Base-by-base conservation (phyloP, 2,329 filamentous ascomycete species). In the Cytospora paraplurivora region DNA sequence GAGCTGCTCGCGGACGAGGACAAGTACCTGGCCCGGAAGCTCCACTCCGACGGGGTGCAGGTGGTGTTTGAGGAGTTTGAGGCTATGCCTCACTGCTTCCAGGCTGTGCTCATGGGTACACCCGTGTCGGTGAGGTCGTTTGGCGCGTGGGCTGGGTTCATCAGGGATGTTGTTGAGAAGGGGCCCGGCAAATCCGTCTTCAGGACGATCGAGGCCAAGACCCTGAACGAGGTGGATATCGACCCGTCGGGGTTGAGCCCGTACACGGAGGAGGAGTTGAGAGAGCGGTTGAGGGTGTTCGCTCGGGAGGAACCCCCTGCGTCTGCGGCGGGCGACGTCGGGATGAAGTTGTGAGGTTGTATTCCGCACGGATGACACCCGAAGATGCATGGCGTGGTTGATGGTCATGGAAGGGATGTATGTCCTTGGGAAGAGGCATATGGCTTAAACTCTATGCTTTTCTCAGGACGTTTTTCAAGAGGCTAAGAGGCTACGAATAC, bases 41-140 rank as follows among this genome's bases (percentile, higher is more conserved):
- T 90, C 12, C 78, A 78, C 17, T 67, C 70, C 8, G 84, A 89
- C 53, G 86, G 84, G 6, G 88, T 88, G 0, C 71, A 70, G 0
- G 84, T 93, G 0, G 79, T 85, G 4, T 89, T 87, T 70, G 85
- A 91, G 72, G 85, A 92, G 75, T 95, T 87, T 72, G 88, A 93
- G 73, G 88, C 86, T 3, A 94, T 94, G 91, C 90, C 91, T 60
- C 91, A 93, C 75, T 86, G 85, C 68, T 94, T 92, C 71, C 85
- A 82, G 0, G 70, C 86, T 67, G 67, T 91, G 1, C 75, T 91
- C 62, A 74, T 79, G 1, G 74, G 76, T 5, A 72, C 81, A 2
- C 71, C 78, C 1, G 79, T 76, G 35, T 76, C 82, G 3, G 76
- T 71, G 68, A 78, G 82, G 55, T 89, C 85, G 69, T 82, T 85